These are phyloP conservation scores for Nemania serpens DNA, from an alignment of 2,329 filamentous ascomycete species.

Conservation along the genomic window DNA sequence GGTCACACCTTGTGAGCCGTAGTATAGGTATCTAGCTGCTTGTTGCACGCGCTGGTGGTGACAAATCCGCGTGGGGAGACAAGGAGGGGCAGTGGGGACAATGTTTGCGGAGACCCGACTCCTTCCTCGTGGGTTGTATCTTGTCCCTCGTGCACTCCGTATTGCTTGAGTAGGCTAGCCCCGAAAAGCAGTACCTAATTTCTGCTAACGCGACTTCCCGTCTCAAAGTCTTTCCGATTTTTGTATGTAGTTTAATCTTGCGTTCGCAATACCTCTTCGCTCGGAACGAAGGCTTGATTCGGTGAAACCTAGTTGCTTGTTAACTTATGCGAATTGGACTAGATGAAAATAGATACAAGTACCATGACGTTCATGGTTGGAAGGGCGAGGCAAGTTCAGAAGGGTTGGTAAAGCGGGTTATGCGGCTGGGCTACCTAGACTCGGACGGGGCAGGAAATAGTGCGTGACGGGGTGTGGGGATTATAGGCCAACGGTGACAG, in stretches of 20 bases:
- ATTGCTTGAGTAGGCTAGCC: not conserved
- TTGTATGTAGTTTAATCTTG: constrained; percentile 7
- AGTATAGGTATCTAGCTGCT: constrained; percentile 1
- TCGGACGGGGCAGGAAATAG: not conserved
- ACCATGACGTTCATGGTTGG: constrained; percentile 8
- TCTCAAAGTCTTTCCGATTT: constrained; percentile 18
- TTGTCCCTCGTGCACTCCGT: constrained; percentile 15
- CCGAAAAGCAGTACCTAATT: constrained; percentile 34
- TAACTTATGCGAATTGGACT: constrained; percentile 18
- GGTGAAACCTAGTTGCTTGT: constrained; percentile 17
- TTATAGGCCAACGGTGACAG: constrained; percentile 8
- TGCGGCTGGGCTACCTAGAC: too few species aligned
- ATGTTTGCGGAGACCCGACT: constrained; percentile 24
- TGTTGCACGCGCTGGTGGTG: constrained; percentile 27
- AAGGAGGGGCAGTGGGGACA: constrained; percentile 1
- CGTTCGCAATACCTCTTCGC: constrained; percentile 32
- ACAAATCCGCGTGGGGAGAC: constrained; percentile 27
- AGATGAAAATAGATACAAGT: not conserved
- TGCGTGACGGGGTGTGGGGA: constrained; percentile 20
- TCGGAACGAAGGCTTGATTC: not conserved
- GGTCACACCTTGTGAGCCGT: constrained; percentile 20
- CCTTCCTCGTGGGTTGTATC: constrained; percentile 34
- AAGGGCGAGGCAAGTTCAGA: constrained; percentile 11
- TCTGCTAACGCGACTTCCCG: constrained; percentile 25
- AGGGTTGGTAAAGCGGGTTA: constrained; percentile 2